Percentiles rank a stretch among this genome's conserved stretches.
Conservation (phyloP, 2,329 filamentous ascomycete species). For the Fusarium praegraminearum region DNA sequence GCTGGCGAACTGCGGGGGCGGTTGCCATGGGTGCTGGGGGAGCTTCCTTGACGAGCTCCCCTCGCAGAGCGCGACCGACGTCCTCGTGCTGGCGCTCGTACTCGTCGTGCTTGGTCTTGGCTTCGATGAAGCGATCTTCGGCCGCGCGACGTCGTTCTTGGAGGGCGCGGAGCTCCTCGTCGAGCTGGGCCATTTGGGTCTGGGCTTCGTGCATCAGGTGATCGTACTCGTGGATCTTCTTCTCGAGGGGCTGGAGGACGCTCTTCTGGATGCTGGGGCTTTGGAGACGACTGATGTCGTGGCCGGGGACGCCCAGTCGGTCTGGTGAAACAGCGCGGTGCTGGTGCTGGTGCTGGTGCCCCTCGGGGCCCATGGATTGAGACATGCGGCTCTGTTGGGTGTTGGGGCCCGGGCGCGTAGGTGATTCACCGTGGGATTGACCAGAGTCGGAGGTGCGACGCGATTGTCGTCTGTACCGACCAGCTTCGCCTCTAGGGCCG, state of each 20-base stretch:
- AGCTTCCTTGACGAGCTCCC: slow-evolving; percentile 49
- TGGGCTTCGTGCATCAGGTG: slow-evolving; percentile 57
- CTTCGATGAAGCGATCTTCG: slow-evolving; percentile 57
- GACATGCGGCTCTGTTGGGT: slow-evolving; percentile 37
- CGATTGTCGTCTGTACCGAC: slow-evolving; percentile 44
- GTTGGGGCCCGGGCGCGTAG: slow-evolving; percentile 28
- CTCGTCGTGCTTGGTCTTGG: slow-evolving; percentile 59
- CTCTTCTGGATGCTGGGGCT: slow-evolving; percentile 58
- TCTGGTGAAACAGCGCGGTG: slow-evolving; percentile 37
- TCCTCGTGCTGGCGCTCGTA: slow-evolving; percentile 57
- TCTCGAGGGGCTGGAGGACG: slow-evolving; percentile 60
- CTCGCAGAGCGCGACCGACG: slow-evolving; percentile 57
- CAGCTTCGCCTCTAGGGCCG: slow-evolving; percentile 27
- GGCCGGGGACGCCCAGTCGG: slow-evolving; percentile 33
- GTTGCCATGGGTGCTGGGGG: slow-evolving; percentile 7
- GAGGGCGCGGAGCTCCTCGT: slow-evolving; percentile 57
- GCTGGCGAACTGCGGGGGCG: slow-evolving; percentile 7
- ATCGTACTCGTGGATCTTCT: slow-evolving; percentile 60
- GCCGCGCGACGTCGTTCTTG: slow-evolving; percentile 57
- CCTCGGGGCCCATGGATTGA: slow-evolving; percentile 29
- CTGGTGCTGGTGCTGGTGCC: slow-evolving; percentile 37
- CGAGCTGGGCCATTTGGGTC: slow-evolving; percentile 56
- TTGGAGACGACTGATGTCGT: slow-evolving; percentile 57
- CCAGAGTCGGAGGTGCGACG: slow-evolving; percentile 43
- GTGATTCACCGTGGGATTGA: slow-evolving; percentile 26